Evolutionary conservation across 2,329 filamentous ascomycete genomes (phyloP).

Genomic region (Elsinoe australis): DNA sequence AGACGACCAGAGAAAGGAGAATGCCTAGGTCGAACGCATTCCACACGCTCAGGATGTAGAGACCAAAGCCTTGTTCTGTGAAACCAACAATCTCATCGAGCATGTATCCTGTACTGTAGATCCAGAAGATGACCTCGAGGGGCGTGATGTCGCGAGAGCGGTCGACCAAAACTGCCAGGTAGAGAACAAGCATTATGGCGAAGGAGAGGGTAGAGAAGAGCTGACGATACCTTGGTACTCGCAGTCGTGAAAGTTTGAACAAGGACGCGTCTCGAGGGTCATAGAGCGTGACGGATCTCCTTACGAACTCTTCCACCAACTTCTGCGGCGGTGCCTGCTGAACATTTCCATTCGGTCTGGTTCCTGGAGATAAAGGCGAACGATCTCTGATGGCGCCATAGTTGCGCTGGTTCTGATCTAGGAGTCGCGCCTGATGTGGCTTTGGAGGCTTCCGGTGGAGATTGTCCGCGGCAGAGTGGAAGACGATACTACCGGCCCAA

Average conservation of each 20-base stretch:
- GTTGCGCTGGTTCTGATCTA: slow-evolving; percentile 20
- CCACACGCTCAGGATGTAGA: slow-evolving; percentile 98
- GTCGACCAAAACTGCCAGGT: slow-evolving; percentile 70
- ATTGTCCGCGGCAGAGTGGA: slow-evolving; percentile 80
- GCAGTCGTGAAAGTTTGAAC: slow-evolving; percentile 82
- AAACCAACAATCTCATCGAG: slow-evolving; percentile 92
- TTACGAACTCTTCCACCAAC: slow-evolving; percentile 33
- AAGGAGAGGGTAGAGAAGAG: slow-evolving; percentile 84
- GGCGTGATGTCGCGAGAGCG: slow-evolving; percentile 73
- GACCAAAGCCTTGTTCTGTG: slow-evolving; percentile 90
- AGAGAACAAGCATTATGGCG: slow-evolving; percentile 74
- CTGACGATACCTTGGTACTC: slow-evolving; percentile 85
- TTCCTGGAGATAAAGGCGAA: slow-evolving; percentile 22
- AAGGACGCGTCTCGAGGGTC: slow-evolving; percentile 83
- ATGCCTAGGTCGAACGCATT: slow-evolving; percentile 93
- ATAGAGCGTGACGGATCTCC: slow-evolving; percentile 77
- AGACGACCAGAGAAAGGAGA: slow-evolving; percentile 72
- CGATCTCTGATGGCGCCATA: slow-evolving; percentile 35
- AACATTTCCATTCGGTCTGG: slow-evolving; percentile 27
- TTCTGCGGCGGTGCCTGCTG: slow-evolving; percentile 28
- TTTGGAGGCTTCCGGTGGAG: slow-evolving; percentile 58
- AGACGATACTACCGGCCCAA: slow-evolving; percentile 92
- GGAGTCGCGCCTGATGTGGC: slow-evolving; percentile 23
- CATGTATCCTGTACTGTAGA: slow-evolving; percentile 97
- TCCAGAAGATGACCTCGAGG: slow-evolving; percentile 87